Conservation (phyloP, 106 monocot species). For the Allium fistulosum region DNA sequence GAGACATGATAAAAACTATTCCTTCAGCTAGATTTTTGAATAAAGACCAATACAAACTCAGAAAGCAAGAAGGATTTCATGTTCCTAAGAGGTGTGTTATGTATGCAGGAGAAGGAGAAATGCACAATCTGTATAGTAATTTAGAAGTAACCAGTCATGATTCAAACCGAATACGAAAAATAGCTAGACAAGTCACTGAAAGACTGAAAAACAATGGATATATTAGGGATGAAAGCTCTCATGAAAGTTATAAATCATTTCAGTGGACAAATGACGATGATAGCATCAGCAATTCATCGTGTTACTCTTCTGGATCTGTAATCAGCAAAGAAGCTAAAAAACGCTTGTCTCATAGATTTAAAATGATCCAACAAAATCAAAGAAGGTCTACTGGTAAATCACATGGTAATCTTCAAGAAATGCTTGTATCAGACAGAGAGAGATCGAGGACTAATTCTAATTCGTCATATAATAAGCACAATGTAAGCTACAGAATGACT, state of each 20-base stretch:
- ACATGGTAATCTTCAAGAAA: constrained; percentile 61
- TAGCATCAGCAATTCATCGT: constrained; percentile 15
- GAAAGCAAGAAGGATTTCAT: constrained; percentile 13
- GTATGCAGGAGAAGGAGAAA: constrained; percentile 20
- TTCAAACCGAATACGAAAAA: constrained; percentile 31
- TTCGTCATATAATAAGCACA: background rate
- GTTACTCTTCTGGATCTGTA: constrained; percentile 31
- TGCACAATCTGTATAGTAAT: constrained; percentile 17
- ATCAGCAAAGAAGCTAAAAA: constrained; percentile 63
- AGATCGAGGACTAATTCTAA: constrained; percentile 1
- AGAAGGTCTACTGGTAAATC: constrained; percentile 15
- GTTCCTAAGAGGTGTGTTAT: constrained; percentile 14
- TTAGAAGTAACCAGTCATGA: constrained; percentile 9
- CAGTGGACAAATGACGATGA: constrained; percentile 9
- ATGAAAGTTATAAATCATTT: constrained; percentile 1
- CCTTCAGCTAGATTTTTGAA: constrained; percentile 13
- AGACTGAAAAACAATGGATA: constrained; percentile 16
- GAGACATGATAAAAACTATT: constrained; percentile 14
- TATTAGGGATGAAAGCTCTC: constrained; percentile 15
- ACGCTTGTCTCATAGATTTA: constrained; percentile 49
- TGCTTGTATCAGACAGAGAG: constrained; percentile 40
- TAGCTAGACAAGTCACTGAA: constrained; percentile 38
- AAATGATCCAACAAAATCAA: constrained; percentile 22
- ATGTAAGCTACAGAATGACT: constrained; percentile 21
- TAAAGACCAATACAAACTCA: constrained; percentile 4